Percentiles rank a stretch among this genome's conserved stretches.
These are phyloP conservation scores for Penicillium longicatenatum DNA, from an alignment of 495 filamentous ascomycete species.

Conservation along the genomic window DNA sequence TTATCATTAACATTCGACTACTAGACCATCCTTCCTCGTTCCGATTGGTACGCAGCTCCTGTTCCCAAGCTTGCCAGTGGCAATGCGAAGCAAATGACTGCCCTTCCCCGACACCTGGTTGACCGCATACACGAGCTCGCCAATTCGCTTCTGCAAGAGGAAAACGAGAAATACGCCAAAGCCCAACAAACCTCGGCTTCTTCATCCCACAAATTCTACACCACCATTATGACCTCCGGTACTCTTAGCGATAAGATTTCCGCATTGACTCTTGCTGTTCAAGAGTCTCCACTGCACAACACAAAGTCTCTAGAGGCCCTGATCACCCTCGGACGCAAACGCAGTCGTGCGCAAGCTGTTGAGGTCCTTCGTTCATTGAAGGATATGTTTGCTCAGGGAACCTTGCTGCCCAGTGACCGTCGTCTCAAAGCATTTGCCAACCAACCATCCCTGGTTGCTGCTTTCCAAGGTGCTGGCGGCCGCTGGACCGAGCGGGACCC, in stretches of 20 bases:
- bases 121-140: conserved; percentile 77
- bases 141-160: conserved; percentile 69
- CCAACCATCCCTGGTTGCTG: conserved; percentile 72
- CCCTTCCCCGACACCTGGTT: conserved; percentile 59
- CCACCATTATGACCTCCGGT: conserved; percentile 94
- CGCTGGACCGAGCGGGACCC: conserved; percentile 66
- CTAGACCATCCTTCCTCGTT: conserved; percentile 72
- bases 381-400: conserved; percentile 87
- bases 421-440: conserved; percentile 77
- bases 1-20: neutral
- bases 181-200: conserved; percentile 56
- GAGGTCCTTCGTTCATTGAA: conserved; percentile 88
- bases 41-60: conserved; percentile 79
- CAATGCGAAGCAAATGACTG: conserved; percentile 44
- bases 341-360: conserved; percentile 90
- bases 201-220: conserved; percentile 90
- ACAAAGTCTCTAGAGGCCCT: conserved; percentile 84
- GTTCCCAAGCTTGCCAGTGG: conserved; percentile 56
- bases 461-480: conserved; percentile 57
- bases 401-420: conserved; percentile 77
- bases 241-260: conserved; percentile 97
- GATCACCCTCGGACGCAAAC: conserved; percentile 77
- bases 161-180: conserved; percentile 63
- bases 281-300: conserved; percentile 94
- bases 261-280: conserved; percentile 86